Evolutionary conservation across 2,329 filamentous ascomycete genomes (phyloP).

Genomic region (Pezicula radicicola): DNA sequence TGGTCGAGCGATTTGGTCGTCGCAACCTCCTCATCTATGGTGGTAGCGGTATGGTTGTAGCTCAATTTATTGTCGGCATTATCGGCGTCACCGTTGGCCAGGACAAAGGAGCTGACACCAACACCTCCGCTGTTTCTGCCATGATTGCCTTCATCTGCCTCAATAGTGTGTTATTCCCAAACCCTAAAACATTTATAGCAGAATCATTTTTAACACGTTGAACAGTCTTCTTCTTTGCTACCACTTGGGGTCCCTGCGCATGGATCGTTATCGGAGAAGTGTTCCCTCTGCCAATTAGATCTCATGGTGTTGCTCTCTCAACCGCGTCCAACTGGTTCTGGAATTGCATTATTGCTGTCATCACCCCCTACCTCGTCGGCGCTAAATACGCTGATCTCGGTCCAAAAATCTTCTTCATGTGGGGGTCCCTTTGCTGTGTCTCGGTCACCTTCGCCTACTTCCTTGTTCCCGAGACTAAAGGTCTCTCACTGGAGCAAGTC

Average conservation of each 20-base stretch:
- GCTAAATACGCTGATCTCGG: conserved; percentile 28
- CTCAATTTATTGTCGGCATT: conserved; percentile 43
- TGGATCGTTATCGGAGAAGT: conserved; percentile 65
- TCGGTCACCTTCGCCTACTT: conserved; percentile 52
- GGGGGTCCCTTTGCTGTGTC: conserved; percentile 52
- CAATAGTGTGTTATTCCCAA: conserved; percentile 42
- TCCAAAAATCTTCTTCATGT: conserved; percentile 43
- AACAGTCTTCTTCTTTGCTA: conserved; percentile 58
- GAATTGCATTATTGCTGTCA: conserved; percentile 69
- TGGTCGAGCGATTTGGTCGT: conserved; percentile 65
- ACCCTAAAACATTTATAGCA: too few relatives aligned
- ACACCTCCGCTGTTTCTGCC: conserved; percentile 51
- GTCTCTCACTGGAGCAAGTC: conserved; percentile 67
- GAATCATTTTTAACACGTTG: too few relatives aligned
- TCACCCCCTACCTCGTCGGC: conserved; percentile 67
- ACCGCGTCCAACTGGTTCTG: conserved; percentile 88
- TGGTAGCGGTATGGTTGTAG: conserved; percentile 63
- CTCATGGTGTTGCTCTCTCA: conserved; percentile 79
- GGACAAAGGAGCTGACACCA: conserved; percentile 61
- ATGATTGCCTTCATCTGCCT: conserved; percentile 70
- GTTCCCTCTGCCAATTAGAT: conserved; percentile 69
- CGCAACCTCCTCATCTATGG: conserved; percentile 62
- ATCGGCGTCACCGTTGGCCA: conserved; percentile 38
- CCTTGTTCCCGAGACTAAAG: conserved; percentile 69
- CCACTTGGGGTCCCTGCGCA: conserved; percentile 63